These are phyloP conservation scores for Cucumis sativus DNA, from an alignment of 306 rosid species.

Conservation along the genomic window DNA sequence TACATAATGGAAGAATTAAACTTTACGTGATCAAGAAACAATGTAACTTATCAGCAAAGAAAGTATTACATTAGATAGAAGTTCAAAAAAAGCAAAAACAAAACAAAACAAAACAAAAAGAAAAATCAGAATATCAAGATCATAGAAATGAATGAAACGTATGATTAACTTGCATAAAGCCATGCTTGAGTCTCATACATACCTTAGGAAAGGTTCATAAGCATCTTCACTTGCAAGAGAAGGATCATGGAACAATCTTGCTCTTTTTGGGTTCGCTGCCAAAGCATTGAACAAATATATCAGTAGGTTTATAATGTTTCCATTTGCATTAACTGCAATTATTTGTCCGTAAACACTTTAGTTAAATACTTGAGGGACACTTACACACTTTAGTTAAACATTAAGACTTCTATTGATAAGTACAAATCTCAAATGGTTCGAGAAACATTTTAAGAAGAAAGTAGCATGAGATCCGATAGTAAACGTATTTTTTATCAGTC, in stretches of 20 bases:
- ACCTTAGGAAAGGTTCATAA: constrained; percentile 89
- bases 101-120: not conserved
- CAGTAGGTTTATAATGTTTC: not conserved
- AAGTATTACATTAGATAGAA: not conserved
- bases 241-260: constrained; percentile 77
- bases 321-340: not conserved
- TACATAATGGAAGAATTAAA: not conserved
- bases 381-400: not conserved
- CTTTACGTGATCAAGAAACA: not conserved
- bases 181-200: constrained; percentile 15
- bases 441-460: not conserved
- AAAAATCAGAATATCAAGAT: not conserved
- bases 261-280: constrained; percentile 83
- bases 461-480: not conserved
- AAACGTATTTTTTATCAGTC: not conserved
- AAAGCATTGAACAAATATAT: constrained; percentile 9
- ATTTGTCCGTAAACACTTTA: not conserved
- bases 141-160: not conserved
- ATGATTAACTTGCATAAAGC: not conserved
- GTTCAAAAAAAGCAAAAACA: not conserved
- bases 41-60: not conserved
- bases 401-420: not conserved
- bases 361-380: not conserved
- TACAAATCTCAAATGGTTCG: not conserved
- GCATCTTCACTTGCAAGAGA: constrained; percentile 62